Base-by-base conservation (phyloP, 192 early-diverging fungal genomes). In the Coemansia sp. region DNA sequence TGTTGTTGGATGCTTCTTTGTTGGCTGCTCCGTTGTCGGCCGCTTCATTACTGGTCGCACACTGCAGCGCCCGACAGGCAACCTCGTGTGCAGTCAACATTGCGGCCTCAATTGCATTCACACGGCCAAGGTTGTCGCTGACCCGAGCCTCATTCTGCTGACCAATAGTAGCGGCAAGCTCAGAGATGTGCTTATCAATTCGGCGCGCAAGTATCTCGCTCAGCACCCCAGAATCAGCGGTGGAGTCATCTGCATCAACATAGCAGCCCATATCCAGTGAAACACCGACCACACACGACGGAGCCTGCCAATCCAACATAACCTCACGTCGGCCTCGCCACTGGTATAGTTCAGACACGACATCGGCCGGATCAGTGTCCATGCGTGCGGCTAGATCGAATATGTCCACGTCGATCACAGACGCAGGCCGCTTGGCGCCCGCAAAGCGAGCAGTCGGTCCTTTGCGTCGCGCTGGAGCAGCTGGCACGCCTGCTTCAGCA, bases 311-410 rank as follows among this genome's bases (percentile, higher is more conserved):
- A 21, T 72, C 69, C 14, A 79, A 47, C 14, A 66, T 50, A 12
- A 79, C 56, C 49, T 79, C 76, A 14, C 71, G 71, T 27, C 65
- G 72, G 25, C 70, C 76, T 2, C 76, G 70, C 76, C 76, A 79
- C 41, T 63, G 65, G 53, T 79, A 62, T 27, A 79, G 76, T 54
- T 79, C 76, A 9, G 76, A 21, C 1, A 57, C 43, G 5, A 66
- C 60, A 5, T 79, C 76, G 1, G 66, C 48, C 8, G 66, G 52
- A 12, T 61, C 38, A 9, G 47, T 37, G 12, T 49, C 50, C 55
- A 65, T 22, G 21, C 51, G 45, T 3, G 8, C 15, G 7, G 76
- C 76, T 22, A 79, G 53, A 5, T 68, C 71, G 49, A 79, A 69
- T 21, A 79, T 62, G 14, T 79, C 70, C 3, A 79, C 63, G 0